Conservation (phyloP, 495 filamentous ascomycete species). For the Amniculicola lignicola region DNA sequence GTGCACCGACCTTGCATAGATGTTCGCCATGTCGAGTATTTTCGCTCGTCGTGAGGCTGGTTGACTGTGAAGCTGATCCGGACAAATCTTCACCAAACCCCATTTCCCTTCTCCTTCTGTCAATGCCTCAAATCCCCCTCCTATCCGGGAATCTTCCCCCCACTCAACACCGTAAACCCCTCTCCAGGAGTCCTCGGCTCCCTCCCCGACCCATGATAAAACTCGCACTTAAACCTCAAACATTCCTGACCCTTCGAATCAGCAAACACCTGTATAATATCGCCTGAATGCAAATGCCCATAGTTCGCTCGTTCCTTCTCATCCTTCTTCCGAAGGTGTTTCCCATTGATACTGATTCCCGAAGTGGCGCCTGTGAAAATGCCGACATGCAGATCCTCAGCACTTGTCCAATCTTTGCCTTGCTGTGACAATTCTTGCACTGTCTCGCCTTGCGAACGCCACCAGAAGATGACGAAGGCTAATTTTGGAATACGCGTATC, state of each 20-base stretch:
- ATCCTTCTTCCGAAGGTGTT: conserved; percentile 47
- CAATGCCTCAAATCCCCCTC: too few relatives aligned
- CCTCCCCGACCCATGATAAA: conserved; percentile 41
- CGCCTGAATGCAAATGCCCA: conserved; percentile 67
- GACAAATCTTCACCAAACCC: too few relatives aligned
- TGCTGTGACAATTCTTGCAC: conserved; percentile 52
- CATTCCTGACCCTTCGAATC: conserved; percentile 42
- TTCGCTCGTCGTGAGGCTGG: too few relatives aligned
- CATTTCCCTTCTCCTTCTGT: too few relatives aligned
- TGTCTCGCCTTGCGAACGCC: conserved; percentile 52
- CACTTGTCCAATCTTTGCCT: conserved; percentile 57
- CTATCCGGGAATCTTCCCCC: background rate
- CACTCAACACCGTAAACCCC: conserved; percentile 13
- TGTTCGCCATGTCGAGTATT: too few relatives aligned
- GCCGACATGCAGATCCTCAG: conserved; percentile 56
- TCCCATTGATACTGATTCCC: conserved; percentile 71
- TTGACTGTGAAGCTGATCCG: too few relatives aligned
- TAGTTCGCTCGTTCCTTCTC: conserved; percentile 53
- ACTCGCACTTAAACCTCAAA: conserved; percentile 48
- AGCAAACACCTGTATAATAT: conserved; percentile 64
- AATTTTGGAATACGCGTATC: conserved; percentile 75
- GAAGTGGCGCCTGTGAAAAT: conserved; percentile 68
- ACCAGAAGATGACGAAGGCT: conserved; percentile 74
- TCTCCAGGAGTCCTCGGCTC: conserved; percentile 26
- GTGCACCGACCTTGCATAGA: too few relatives aligned